Percentiles rank a stretch among this genome's conserved stretches.
phyloP scores from a whole-genome alignment of 2,329 filamentous ascomycete genomes.

The Mollisiaceae sp. region DNA sequence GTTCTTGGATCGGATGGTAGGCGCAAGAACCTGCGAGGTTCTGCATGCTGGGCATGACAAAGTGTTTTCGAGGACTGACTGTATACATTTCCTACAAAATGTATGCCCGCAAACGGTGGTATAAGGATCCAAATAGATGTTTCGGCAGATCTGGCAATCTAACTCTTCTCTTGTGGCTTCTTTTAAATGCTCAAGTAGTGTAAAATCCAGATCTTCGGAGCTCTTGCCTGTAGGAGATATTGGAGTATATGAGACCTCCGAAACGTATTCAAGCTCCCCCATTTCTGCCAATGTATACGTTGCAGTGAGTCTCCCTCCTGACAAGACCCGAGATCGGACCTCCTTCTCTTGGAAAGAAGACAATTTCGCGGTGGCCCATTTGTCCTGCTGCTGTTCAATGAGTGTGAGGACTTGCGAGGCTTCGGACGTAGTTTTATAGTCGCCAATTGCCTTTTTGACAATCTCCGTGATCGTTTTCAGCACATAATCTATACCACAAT shows the following conservation, averaged over 20 bases:
- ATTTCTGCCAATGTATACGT: slow-evolving; percentile 69
- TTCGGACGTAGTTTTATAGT: slow-evolving; percentile 44
- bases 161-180: slow-evolving; percentile 70
- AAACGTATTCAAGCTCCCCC: slow-evolving; percentile 62
- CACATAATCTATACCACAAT: slow-evolving; percentile 79
- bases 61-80: slow-evolving; percentile 77
- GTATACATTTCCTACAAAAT: slow-evolving; percentile 81
- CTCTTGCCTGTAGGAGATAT: slow-evolving; percentile 34
- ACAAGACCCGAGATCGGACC: slow-evolving; percentile 46
- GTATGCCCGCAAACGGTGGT: slow-evolving; percentile 90
- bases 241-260: slow-evolving; percentile 58
- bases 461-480: slow-evolving; percentile 72
- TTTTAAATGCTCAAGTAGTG: slow-evolving; percentile 62
- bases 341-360: slow-evolving; percentile 47
- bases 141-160: slow-evolving; percentile 89
- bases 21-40: slow-evolving; percentile 57
- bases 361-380: slow-evolving; percentile 49
- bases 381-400: slow-evolving; percentile 46
- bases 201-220: slow-evolving; percentile 48
- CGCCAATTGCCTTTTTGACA: slow-evolving; percentile 58
- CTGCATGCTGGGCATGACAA: slow-evolving; percentile 83
- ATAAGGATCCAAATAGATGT: slow-evolving; percentile 78
- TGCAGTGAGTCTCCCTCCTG: slow-evolving; percentile 65
- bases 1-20: slow-evolving; percentile 41
- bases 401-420: slow-evolving; percentile 48